Conservation (phyloP, 2,329 filamentous ascomycete species). For the Zopfia rhizophila region DNA sequence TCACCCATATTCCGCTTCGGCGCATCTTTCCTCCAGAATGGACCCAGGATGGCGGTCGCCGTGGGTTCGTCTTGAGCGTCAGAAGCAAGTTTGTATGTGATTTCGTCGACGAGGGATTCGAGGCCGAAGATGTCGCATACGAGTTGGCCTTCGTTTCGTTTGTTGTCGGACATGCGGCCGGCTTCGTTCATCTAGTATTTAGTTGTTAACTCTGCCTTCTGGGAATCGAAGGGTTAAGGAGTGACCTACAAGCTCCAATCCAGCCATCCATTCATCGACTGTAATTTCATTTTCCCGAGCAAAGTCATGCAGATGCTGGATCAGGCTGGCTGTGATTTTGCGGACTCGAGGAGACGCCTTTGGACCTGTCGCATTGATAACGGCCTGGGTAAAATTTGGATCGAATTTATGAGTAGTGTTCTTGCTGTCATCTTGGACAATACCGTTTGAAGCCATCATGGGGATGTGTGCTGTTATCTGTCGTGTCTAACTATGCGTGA, state of each 20-base stretch:
- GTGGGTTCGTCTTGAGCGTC: slow-evolving; percentile 66
- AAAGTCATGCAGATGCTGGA: slow-evolving; percentile 81
- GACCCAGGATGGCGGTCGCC: slow-evolving; percentile 82
- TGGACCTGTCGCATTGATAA: slow-evolving; percentile 77
- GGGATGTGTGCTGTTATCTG: slow-evolving; percentile 1
- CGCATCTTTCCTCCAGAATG: slow-evolving; percentile 82
- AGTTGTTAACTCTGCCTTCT: neutral
- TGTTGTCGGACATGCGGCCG: slow-evolving; percentile 70
- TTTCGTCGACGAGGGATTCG: slow-evolving; percentile 77
- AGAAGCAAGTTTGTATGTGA: slow-evolving; percentile 73
- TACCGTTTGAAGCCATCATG: slow-evolving; percentile 33
- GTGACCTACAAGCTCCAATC: slow-evolving; percentile 70
- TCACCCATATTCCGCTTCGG: slow-evolving; percentile 76
- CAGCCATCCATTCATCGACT: slow-evolving; percentile 80
- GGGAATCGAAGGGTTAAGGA: neutral
- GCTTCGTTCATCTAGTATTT: slow-evolving; percentile 65
- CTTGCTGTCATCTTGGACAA: slow-evolving; percentile 26
- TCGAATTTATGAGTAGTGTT: slow-evolving; percentile 65
- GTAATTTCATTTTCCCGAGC: slow-evolving; percentile 80
- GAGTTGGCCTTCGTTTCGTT: slow-evolving; percentile 71
- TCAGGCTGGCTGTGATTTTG: slow-evolving; percentile 70
- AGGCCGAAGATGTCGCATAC: slow-evolving; percentile 68
- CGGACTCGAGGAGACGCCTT: slow-evolving; percentile 73
- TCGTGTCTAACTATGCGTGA: neutral
- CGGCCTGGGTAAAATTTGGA: slow-evolving; percentile 78